Base-by-base conservation (phyloP, 2,329 filamentous ascomycete genomes). In the Pseudogymnoascus sp. region DNA sequence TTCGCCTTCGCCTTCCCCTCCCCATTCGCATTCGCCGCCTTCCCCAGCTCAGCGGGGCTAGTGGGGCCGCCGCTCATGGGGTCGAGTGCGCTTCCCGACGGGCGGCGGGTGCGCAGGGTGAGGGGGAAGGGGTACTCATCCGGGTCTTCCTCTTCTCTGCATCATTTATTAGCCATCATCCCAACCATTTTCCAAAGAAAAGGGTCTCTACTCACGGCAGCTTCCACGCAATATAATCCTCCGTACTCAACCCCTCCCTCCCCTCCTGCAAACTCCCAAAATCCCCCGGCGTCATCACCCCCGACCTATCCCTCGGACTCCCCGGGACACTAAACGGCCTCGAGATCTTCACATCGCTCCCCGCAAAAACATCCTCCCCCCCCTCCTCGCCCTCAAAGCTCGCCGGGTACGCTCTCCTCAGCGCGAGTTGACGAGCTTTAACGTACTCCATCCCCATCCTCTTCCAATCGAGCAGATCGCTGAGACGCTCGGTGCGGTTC, bases 381-480 rank as follows among this genome's bases (percentile, higher is more conserved):
- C 91, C 88, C 11, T 93, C 89, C 62, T 86, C 84, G 47, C 81
- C 82, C 54, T 85, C 83, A 75, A 96, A 99, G 2, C 91, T 93
- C 62, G 83, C 82, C 60, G 95, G 93, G 76, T 97, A 99, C 18
- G 95, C 95, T 76, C 95, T 85, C 71, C 95, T 84, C 67, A 99
- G 81, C 23, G 95, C 95, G 72, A 99, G 78, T 76, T 97, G 95
- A 60, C 95, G 86, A 36, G 95, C 95, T 81, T 97, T 99, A 78
- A 97, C 91, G 73, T 99, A 99, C 78, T 99, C 95, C 87, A 97
- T 88, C 21, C 95, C 95, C 95, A 99, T 99, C 60, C 95, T 85
- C 83, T 97, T 97, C 95, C 95, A 99, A 78, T 99, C 95, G 42
- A 99, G 83, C 65, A 99, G 81, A 74, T 99, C 95, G 72, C 92